These are phyloP conservation scores for Conticribra guillardii DNA, from an alignment of 108 stramenopile genomes.

Conservation along the genomic window DNA sequence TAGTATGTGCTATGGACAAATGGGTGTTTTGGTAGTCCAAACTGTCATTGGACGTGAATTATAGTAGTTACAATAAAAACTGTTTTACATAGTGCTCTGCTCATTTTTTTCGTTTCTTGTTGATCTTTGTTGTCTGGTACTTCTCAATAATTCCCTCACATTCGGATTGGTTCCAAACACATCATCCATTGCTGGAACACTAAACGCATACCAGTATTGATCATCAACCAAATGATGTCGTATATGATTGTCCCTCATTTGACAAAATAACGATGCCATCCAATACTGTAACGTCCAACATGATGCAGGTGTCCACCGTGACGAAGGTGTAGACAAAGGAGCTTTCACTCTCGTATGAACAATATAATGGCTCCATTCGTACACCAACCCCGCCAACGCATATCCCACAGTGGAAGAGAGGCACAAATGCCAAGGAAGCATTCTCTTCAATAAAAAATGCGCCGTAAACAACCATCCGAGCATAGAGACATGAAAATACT, in stretches of 20 bases:
- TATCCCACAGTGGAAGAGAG: conserved; percentile 66
- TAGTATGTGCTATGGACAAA: no score
- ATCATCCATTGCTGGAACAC: conserved; percentile 64
- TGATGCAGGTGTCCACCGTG: background rate
- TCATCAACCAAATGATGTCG: conserved; percentile 64
- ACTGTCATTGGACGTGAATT: no score
- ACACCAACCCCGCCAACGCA: conserved; percentile 58
- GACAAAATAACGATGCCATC: conserved; percentile 8
- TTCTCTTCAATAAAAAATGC: conserved; percentile 36
- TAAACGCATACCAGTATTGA: conserved; percentile 70
- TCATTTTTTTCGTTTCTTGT: background rate
- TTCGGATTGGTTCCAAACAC: conserved; percentile 70
- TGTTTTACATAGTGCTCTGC: no score
- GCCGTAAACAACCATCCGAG: conserved; percentile 61
- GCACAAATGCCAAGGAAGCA: conserved; percentile 57
- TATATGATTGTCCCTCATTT: conserved; percentile 67
- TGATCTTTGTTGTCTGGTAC: background rate
- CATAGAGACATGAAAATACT: conserved; percentile 68
- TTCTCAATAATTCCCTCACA: conserved; percentile 16
- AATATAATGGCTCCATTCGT: conserved; percentile 80
- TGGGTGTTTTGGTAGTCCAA: no score
- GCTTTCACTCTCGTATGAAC: conserved; percentile 70
- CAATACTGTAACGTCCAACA: background rate
- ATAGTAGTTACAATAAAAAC: no score
- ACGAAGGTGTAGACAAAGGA: background rate